Percentiles rank a stretch among this genome's conserved stretches.
Conservation (phyloP, 1,284 basidiomycete genomes). For the Apiotrichum montevideense region DNA sequence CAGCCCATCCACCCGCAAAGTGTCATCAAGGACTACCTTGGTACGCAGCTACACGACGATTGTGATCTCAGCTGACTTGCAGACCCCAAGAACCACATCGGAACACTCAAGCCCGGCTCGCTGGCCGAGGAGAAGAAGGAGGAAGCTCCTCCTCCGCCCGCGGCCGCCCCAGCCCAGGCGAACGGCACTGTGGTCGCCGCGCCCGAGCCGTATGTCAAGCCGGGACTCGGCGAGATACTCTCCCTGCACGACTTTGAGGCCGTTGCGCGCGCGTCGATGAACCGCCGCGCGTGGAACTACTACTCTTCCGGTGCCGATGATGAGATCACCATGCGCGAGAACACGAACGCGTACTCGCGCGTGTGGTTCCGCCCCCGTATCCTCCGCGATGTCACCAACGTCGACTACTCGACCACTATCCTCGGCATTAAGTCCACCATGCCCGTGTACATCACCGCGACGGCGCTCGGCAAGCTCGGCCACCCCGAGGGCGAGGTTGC, state of each 20-base stretch:
- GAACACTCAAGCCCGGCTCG: constrained; percentile 61
- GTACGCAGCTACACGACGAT: constrained; percentile 32
- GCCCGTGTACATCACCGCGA: constrained; percentile 66
- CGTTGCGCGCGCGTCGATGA: constrained; percentile 66
- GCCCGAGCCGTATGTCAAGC: constrained; percentile 47
- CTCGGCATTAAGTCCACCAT: constrained; percentile 65
- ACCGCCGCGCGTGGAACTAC: constrained; percentile 81
- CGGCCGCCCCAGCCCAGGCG: constrained; percentile 48
- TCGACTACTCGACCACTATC: constrained; percentile 77
- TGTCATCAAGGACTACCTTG: constrained; percentile 74
- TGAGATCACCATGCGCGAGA: constrained; percentile 81
- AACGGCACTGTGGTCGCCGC: constrained; percentile 1
- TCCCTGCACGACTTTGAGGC: constrained; percentile 89
- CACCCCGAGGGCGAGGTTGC: constrained; percentile 88
- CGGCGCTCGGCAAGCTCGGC: constrained; percentile 66
- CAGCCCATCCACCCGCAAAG: constrained; percentile 77
- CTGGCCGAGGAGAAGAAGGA: constrained; percentile 16
- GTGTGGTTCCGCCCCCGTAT: constrained; percentile 92
- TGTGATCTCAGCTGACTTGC: not conserved
- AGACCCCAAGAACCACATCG: constrained; percentile 49
- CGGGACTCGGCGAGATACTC: constrained; percentile 68
- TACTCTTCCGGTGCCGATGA: constrained; percentile 82
- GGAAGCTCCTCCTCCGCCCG: constrained; percentile 14
- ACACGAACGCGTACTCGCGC: constrained; percentile 76
- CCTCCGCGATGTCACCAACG: constrained; percentile 66